phyloP scores from a whole-genome alignment of 116 monocot genomes.

The Zostera marina region DNA sequence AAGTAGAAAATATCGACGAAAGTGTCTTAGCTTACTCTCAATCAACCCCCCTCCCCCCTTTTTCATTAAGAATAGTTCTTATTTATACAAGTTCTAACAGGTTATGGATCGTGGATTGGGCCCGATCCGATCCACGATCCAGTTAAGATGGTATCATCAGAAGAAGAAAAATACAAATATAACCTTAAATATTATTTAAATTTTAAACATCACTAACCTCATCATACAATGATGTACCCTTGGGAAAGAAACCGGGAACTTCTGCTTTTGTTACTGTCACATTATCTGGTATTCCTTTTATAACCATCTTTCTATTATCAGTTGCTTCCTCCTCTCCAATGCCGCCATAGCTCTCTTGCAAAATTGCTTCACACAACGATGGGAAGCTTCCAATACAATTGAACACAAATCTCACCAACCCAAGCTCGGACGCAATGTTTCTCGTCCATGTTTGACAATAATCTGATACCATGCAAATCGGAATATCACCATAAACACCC shows the following conservation, averaged over 20 bases:
- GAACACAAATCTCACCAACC: constrained; percentile 11
- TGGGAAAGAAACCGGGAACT: constrained; percentile 4
- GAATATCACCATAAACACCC: not conserved
- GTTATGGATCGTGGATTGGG: no score
- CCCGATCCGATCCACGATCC: no score
- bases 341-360: not conserved
- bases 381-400: constrained; percentile 14
- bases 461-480: constrained; percentile 17
- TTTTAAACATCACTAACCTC: no score
- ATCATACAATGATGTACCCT: not conserved
- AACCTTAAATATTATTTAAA: no score
- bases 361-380: constrained; percentile 2
- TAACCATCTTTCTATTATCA: not conserved
- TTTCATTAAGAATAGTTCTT: no score
- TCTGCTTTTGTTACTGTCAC: constrained; percentile 9
- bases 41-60: no score
- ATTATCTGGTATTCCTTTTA: constrained; percentile 13
- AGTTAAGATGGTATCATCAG: no score
- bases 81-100: no score
- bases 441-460: constrained; percentile 6
- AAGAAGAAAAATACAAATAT: no score
- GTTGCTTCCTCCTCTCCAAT: no score
- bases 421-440: constrained; percentile 4
- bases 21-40: no score
- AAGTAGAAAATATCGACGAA: no score